A percentile compares a stretch with the other conserved stretches of the same genome.
Evolutionary conservation across 441 rosid species (phyloP).

Genomic region (Gossypium lobatum): DNA sequence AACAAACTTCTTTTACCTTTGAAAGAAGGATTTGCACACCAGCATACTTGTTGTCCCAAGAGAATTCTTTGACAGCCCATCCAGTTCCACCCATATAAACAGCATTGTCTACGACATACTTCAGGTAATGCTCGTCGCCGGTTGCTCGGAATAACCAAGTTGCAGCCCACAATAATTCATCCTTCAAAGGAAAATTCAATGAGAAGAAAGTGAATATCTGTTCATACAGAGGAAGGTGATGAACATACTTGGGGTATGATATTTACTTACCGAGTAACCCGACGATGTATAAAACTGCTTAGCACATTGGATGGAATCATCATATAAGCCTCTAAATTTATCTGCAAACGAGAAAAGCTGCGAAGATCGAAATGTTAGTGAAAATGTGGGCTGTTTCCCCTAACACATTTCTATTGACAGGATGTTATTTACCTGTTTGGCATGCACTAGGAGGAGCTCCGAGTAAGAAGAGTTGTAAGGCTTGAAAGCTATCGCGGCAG

Average conservation of each 20-base stretch:
- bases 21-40: conserved; percentile 61
- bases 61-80: conserved; percentile 60
- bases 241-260: background rate
- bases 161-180: conserved; percentile 63
- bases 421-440: conserved; percentile 49
- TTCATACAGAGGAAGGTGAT: background rate
- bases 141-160: conserved; percentile 56
- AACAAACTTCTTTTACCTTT: conserved; percentile 30
- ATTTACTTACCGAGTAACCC: conserved; percentile 41
- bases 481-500: conserved; percentile 72
- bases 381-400: background rate
- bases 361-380: background rate
- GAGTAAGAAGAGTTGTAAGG: conserved; percentile 83
- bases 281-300: conserved; percentile 54
- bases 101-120: conserved; percentile 48
- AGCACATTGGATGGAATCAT: conserved; percentile 44
- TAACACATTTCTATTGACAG: background rate
- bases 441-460: conserved; percentile 52
- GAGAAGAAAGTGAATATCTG: background rate
- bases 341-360: conserved; percentile 65
- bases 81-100: conserved; percentile 64
- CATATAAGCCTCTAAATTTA: conserved; percentile 50
- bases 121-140: conserved; percentile 43
- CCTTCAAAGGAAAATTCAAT: conserved; percentile 27
- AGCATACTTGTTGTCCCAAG: conserved; percentile 75